Evolutionary conservation across 1,284 basidiomycete genomes (phyloP), one percentile per base, ranked within the genome.

Genomic region (Heimioporus retisporus): DNA sequence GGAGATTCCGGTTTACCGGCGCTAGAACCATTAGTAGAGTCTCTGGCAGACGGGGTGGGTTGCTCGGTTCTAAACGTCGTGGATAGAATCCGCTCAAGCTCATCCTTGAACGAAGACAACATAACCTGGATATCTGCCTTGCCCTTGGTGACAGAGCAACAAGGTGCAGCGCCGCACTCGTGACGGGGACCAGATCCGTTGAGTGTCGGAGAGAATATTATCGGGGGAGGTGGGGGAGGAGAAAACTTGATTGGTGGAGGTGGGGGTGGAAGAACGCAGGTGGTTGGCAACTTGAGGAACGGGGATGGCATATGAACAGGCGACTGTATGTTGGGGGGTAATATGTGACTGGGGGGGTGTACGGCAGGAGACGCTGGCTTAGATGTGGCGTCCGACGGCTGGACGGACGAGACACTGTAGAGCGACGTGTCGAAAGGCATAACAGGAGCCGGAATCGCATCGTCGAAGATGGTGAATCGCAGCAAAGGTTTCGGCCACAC

Each of bases 381-480:
- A 46, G 55, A 57, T 6, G 28, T 42, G 43, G 55, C 21, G 14
- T 61, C 69, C 2, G 61, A 55, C 40, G 48, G 56, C 6, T 65
- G 23, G 18, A 58, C 4, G 40, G 67, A 25, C 14, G 57, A 25
- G 46, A 28, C 3, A 51, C 60, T 63, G 16, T 65, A 61, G 42
- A 64, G 55, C 4, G 71, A 65, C 19, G 28, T 64, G n/a, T 66
- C 65, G 10, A 64, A 58, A 7, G 53, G 23, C 11, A 59, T 43
- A 11, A 65, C 70, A 15, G 83, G 79, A 3, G 74, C 72, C 14
- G 82, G 80, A 5, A 43, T 50, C n/a, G 80, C 82, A 69, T 68
- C 85, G 68, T 92, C 90, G 61, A 82, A 80, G 31, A 93, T 82
- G 21, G 83, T 83, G 79, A 94, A 90, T 73, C 86, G 86, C 59